Conservation (phyloP, 345 rosid species). For the Populus deltoides region DNA sequence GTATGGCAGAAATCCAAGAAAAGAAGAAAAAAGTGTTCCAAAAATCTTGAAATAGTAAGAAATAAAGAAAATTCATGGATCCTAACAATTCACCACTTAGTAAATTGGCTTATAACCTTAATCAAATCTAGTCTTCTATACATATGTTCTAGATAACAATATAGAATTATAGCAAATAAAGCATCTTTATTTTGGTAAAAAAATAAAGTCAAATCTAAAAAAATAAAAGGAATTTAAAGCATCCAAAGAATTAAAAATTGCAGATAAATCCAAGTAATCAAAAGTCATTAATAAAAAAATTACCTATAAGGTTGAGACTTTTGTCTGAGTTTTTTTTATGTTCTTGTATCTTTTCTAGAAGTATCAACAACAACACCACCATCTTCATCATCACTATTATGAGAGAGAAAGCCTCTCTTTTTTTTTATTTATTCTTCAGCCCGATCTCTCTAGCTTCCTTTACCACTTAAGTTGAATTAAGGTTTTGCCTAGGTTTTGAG, state of each 20-base stretch:
- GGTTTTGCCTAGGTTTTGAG: too few species aligned
- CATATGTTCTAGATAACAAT: neutral
- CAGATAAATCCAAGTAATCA: neutral
- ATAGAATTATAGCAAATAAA: too few species aligned
- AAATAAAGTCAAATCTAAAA: neutral
- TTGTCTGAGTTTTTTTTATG: too few species aligned
- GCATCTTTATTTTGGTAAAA: too few species aligned
- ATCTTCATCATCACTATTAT: too few species aligned
- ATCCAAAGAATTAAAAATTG: neutral
- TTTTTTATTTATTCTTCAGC: too few species aligned
- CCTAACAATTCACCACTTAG: constrained; percentile 2
- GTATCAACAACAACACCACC: too few species aligned
- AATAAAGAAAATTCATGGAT: constrained; percentile 15
- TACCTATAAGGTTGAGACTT: too few species aligned
- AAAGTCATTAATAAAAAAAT: neutral
- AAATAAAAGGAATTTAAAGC: neutral
- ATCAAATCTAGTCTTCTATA: constrained; percentile 28
- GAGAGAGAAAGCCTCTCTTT: too few species aligned
- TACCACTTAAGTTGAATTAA: too few species aligned
- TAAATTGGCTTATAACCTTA: constrained; percentile 6
- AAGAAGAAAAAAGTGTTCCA: constrained; percentile 3
- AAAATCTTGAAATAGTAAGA: neutral
- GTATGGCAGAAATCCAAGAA: constrained; percentile 4
- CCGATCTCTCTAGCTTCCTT: too few species aligned
- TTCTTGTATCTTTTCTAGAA: too few species aligned